Evolutionary conservation across 1,284 basidiomycete species (phyloP).

Genomic region (Pholiota adiposa): DNA sequence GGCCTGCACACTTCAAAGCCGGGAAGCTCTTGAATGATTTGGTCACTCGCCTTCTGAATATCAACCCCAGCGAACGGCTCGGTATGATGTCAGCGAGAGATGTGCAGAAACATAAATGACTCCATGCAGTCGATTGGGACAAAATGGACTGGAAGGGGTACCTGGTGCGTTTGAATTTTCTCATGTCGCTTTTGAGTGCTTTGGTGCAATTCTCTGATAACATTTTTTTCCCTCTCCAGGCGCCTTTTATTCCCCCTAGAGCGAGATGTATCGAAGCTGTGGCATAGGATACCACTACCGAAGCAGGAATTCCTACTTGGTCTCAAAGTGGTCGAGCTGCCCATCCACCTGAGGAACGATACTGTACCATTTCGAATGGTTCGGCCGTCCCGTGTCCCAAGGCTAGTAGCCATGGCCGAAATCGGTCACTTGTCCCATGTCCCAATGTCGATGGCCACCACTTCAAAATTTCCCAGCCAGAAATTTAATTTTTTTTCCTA

Average conservation of each 20-base stretch:
- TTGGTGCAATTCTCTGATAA: neutral
- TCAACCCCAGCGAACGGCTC: conserved; percentile 40
- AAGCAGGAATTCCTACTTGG: conserved; percentile 33
- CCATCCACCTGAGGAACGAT: conserved; percentile 32
- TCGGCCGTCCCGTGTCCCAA: too few species aligned
- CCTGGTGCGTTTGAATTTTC: conserved; percentile 39
- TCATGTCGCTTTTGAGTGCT: neutral
- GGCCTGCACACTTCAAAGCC: conserved; percentile 37
- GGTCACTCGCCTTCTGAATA: conserved; percentile 42
- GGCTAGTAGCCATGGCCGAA: too few species aligned
- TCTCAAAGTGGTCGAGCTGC: conserved; percentile 28
- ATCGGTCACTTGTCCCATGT: too few species aligned
- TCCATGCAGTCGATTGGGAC: conserved; percentile 47
- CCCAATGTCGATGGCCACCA: too few species aligned
- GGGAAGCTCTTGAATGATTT: conserved; percentile 45
- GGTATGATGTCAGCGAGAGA: conserved; percentile 40
- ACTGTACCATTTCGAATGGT: too few species aligned
- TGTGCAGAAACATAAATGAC: conserved; percentile 42
- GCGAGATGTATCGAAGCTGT: conserved; percentile 27
- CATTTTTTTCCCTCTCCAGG: conserved; percentile 21
- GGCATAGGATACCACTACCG: conserved; percentile 38
- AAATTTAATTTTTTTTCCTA: too few species aligned
- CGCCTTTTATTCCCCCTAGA: conserved; percentile 31
- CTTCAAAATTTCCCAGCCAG: too few species aligned
- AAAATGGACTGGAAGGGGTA: conserved; percentile 44